Base-by-base conservation (phyloP, 345 rosid species). In the Xanthoceras sorbifolium region DNA sequence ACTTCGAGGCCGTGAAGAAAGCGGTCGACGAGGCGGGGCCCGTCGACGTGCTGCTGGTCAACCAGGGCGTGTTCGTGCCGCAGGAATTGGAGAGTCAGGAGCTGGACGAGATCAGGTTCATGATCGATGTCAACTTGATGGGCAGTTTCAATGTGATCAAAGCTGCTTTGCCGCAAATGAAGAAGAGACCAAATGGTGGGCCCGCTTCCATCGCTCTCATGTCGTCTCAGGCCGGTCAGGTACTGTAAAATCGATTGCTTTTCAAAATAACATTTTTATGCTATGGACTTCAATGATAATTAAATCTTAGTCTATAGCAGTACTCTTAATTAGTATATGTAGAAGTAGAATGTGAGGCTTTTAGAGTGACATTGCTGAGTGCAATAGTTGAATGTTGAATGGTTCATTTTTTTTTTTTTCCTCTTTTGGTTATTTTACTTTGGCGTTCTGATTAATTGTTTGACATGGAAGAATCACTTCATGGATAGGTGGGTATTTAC, bases 151-250 rank as follows among this genome's bases (percentile, higher is more conserved):
- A 94, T 23, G 79, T 94, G 79, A 84, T 94, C 46, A 93, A 93
- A 57, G 95, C 98, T n/a, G 94, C 94, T 48, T 82, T 93, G 78
- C 95, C 97, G 2, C 81, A 70, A 32, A 93, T 94, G 94, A 91
- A 91, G 81, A 76, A 73, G 5, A 85, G 97, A 77, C 68, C 74
- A 57, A 89, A 76, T 18, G 78, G 82, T 25, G 82, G 85, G 29
- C 92, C 98, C 26, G 88, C 79, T 0, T 91, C 97, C 0, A 90
- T 93, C 31, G 82, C 90, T 81, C 88, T 94, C 70, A 78, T 94
- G 78, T 91, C 98, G 0, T 93, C 98, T 32, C 98, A 93, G 76
- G 98, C 95, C 2, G 98, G 98, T 63, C 98, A 91, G 94, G 98
- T 91, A 73, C 23, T 6, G 23, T 48, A 3, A 71, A 28, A 10